Conservation (phyloP, 139 green algal species). For the Tetradesmus lagerheimii region DNA sequence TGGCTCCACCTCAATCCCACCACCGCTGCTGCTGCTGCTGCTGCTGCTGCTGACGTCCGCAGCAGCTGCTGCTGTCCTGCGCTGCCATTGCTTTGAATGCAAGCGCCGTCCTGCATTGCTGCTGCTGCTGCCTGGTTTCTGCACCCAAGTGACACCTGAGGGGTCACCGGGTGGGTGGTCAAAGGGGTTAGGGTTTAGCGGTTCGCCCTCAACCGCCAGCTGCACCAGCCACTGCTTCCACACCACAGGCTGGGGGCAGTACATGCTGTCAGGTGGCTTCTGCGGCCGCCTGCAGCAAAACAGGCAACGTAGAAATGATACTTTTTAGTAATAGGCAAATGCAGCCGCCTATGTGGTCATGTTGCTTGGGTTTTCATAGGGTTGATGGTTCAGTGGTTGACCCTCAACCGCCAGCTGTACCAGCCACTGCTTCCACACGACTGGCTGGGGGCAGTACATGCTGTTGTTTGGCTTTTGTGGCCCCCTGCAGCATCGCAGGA, state of each 20-base stretch:
- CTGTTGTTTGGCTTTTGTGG: not conserved
- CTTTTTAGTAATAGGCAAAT: no score
- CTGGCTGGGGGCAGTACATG: slow-evolving; percentile 33
- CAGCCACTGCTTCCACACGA: no score
- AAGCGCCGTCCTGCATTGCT: not conserved
- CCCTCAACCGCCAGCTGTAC: no score
- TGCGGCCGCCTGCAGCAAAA: slow-evolving; percentile 25
- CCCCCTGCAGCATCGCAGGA: not conserved
- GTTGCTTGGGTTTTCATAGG: no score
- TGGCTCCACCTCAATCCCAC: not conserved
- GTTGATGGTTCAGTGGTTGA: no score
- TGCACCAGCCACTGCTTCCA: slow-evolving; percentile 47
- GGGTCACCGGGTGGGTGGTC: not conserved
- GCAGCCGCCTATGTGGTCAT: no score
- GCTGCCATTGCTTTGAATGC: no score
- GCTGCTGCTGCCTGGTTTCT: slow-evolving; percentile 28
- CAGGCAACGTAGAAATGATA: not conserved
- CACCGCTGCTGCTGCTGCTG: not conserved
- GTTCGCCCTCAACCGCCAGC: slow-evolving; percentile 33
- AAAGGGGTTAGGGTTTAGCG: not conserved
- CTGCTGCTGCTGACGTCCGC: not conserved
- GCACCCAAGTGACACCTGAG: slow-evolving; percentile 1
- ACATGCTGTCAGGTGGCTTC: not conserved
- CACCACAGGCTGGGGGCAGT: slow-evolving; percentile 42
- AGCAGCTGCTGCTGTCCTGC: not conserved